phyloP scores from a whole-genome alignment of 306 rosid genomes.

The Trichosanthes cucumerina region DNA sequence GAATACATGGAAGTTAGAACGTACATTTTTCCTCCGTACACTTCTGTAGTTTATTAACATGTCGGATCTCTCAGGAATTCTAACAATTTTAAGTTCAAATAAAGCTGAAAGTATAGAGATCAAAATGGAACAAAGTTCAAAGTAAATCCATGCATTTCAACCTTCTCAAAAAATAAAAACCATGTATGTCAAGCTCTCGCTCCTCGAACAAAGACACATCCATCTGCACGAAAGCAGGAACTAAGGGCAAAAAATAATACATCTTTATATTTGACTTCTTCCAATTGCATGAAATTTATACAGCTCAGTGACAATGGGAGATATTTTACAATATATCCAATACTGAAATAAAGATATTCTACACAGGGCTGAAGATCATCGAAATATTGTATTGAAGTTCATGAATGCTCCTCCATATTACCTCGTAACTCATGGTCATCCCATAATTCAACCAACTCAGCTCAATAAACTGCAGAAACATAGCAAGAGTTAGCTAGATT shows the following conservation, averaged over 20 bases:
- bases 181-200: background rate
- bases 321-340: background rate
- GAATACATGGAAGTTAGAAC: background rate
- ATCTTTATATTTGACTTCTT: background rate
- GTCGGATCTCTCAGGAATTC: background rate
- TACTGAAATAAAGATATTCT: background rate
- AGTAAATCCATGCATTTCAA: no score
- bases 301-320: background rate
- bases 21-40: background rate
- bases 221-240: background rate
- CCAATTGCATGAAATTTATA: background rate
- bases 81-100: no score
- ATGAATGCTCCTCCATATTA: background rate
- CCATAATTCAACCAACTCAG: background rate
- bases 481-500: background rate
- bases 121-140: no score
- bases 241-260: background rate
- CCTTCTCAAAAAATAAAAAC: no score
- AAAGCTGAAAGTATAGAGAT: no score
- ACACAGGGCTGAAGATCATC: background rate
- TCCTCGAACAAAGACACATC: background rate
- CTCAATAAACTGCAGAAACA: conserved; percentile 3
- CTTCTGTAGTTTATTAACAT: background rate
- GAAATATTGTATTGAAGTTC: background rate
- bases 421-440: background rate